Evolutionary conservation across 2,329 filamentous ascomycete genomes (phyloP).

Genomic region (Sclerotinia spermophila): DNA sequence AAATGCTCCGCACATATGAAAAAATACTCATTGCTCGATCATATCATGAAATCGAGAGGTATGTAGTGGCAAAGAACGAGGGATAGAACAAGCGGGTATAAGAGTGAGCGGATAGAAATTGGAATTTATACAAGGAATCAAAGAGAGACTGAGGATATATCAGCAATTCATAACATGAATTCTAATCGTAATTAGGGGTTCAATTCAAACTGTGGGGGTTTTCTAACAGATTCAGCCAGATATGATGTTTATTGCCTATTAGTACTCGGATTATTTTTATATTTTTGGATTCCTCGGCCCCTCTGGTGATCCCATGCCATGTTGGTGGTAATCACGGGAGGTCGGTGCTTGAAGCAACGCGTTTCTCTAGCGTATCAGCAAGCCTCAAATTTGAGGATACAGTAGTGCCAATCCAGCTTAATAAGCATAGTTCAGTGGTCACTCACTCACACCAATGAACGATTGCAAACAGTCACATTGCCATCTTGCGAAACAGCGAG

Average conservation of each 20-base stretch:
- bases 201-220: background rate
- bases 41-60: background rate
- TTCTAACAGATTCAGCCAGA: background rate
- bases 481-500: too few species aligned
- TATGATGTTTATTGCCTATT: too few species aligned
- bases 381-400: background rate
- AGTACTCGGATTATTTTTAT: slow-evolving; percentile 4
- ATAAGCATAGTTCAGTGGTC: background rate
- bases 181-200: background rate
- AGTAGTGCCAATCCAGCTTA: background rate
- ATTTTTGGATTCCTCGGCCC: background rate
- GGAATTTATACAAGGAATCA: slow-evolving; percentile 11
- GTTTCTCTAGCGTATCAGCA: background rate
- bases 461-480: background rate
- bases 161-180: background rate
- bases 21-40: slow-evolving; percentile 33
- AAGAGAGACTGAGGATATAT: slow-evolving; percentile 3
- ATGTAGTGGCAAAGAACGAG: background rate
- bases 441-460: background rate
- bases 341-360: background rate
- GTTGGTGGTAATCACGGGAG: slow-evolving; percentile 1
- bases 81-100: background rate
- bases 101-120: background rate
- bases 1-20: slow-evolving; percentile 51
- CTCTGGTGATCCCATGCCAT: background rate